Conservation (phyloP, 768 basidiomycete species). For the Dacryopinax primogenitus region DNA sequence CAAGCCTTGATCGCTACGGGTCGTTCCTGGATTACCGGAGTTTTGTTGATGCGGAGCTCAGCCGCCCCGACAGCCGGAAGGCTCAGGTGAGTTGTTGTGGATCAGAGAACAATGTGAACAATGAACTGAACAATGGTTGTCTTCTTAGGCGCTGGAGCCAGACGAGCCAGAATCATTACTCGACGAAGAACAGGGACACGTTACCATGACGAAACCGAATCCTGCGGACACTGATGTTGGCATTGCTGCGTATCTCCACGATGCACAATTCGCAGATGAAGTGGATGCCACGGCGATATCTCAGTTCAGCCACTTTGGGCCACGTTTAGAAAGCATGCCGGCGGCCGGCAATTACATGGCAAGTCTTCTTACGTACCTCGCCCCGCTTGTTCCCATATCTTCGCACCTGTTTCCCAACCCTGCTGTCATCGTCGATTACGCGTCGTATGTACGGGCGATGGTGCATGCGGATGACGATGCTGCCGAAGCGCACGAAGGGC, state of each 20-base stretch:
- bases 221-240: constrained; percentile 1
- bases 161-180: neutral
- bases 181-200: constrained; percentile 4
- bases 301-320: neutral
- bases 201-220: neutral
- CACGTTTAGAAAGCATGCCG: neutral
- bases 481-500: constrained; percentile 7
- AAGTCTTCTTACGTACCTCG: neutral
- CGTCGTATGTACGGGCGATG: constrained; percentile 54
- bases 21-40: constrained; percentile 9
- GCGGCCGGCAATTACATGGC: neutral
- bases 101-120: neutral
- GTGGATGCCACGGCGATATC: constrained; percentile 7
- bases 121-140: neutral
- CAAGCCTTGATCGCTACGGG: constrained; percentile 11
- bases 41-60: neutral
- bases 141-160: neutral
- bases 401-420: constrained; percentile 34
- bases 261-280: neutral
- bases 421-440: constrained; percentile 51
- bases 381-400: constrained; percentile 31
- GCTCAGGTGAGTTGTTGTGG: neutral
- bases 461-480: constrained; percentile 48
- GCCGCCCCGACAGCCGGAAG: neutral
- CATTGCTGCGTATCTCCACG: constrained; percentile 5